Conservation (phyloP, 2,329 filamentous ascomycete genomes). For the Cercospora beticola region DNA sequence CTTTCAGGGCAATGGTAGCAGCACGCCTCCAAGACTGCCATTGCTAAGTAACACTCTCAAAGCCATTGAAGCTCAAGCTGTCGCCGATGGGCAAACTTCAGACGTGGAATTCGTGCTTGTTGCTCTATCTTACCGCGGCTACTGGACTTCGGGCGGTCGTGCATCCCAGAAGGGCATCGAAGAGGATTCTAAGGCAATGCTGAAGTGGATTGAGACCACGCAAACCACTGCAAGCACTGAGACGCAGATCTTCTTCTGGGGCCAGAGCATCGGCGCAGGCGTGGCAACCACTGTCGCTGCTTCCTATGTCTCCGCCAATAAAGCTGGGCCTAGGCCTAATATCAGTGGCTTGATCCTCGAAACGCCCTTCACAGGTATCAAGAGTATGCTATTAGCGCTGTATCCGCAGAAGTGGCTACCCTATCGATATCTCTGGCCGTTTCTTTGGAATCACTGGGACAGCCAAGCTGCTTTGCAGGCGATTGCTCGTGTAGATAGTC, state of each 20-base stretch:
- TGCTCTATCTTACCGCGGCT: conserved; percentile 64
- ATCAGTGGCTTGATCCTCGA: conserved; percentile 64
- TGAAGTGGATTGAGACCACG: conserved; percentile 59
- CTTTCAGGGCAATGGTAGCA: conserved; percentile 51
- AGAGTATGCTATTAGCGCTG: conserved; percentile 67
- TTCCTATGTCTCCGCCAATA: conserved; percentile 42
- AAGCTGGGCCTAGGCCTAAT: conserved; percentile 8
- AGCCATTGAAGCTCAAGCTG: conserved; percentile 38
- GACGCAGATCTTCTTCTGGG: conserved; percentile 63
- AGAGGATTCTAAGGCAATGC: conserved; percentile 63
- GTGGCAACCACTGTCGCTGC: conserved; percentile 64
- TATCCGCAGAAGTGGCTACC: conserved; percentile 80
- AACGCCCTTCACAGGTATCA: conserved; percentile 71
- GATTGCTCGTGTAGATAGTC: conserved; percentile 35
- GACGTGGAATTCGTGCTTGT: conserved; percentile 42
- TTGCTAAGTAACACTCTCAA: conserved; percentile 49
- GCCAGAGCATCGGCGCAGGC: conserved; percentile 73
- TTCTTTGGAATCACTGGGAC: conserved; percentile 64
- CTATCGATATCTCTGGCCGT: conserved; percentile 72
- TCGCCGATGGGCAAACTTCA: not conserved
- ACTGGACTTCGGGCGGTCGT: conserved; percentile 73
- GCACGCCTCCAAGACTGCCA: conserved; percentile 50
- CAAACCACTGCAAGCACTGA: conserved; percentile 40
- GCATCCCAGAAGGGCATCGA: conserved; percentile 70
- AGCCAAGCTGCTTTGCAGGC: conserved; percentile 43